Evolutionary conservation across 2,329 filamentous ascomycete genomes (phyloP), one percentile per base, ranked within the genome.

Genomic region (Xylaria polymorpha): DNA sequence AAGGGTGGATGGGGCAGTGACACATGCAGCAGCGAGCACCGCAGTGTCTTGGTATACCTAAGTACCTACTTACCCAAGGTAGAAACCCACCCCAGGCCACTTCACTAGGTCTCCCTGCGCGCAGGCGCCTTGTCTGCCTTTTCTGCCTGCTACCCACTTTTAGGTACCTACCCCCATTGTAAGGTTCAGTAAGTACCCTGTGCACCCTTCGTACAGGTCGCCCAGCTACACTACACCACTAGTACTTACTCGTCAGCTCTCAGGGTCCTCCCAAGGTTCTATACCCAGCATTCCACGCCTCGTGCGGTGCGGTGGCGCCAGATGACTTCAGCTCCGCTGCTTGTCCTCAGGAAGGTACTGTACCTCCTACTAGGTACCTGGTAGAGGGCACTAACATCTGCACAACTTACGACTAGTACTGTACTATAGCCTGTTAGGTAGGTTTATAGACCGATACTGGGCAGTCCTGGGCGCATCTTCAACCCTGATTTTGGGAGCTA

Each of bases 231-330:
- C 55, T 18, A 61, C 4, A 10, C 61, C 53, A 37, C 48, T 61
- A 64, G 25, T 8, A 46, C 22, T 61, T 8, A 46, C 22, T 61
- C 4, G 20, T 71, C 64, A 67, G 63, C 57, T 63, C 53, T 65
- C 63, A 69, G 67, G 69, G 63, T 71, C 66, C 9, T 64, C 37
- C 37, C 48, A 51, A 39, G 48, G 35, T 62, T 61, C 39, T 60
- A 51, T 63, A 62, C 55, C 59, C 56, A 67, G 59, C 59, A 56
- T 64, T 66, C 39, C 44, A 51, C 43, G 50, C 58, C 44, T 56
- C 22, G 14, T 67, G 60, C 65, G 43, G 63, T 64, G 56, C 61
- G 69, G 61, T 14, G 68, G 61, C 61, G 57, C 51, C 14, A 43
- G 61, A n/a, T 20, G 41, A 41, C 59, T 63, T 32, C 32, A 66